Conservation (phyloP, 1,284 basidiomycete species). For the Marasmius oreades region DNA sequence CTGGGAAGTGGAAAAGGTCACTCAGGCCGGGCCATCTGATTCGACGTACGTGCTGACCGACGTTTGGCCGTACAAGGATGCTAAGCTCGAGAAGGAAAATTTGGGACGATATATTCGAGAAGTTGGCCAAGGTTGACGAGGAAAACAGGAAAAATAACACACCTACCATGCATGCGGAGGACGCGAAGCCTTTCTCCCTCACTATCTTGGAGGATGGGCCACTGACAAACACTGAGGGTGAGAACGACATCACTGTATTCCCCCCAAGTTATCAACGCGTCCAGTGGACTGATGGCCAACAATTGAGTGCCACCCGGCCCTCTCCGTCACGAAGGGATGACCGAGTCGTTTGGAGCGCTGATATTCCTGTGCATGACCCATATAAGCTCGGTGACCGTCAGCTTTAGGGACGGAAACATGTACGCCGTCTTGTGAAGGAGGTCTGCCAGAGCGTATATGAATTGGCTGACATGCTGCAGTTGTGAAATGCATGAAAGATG, state of each 20-base stretch:
- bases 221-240: neutral
- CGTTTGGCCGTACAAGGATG: no score
- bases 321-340: neutral
- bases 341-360: neutral
- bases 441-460: no score
- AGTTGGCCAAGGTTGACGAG: neutral
- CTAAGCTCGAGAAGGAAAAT: no score
- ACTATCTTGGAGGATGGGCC: no score
- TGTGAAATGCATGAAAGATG: no score
- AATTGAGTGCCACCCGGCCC: no score
- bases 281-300: neutral
- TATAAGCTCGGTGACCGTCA: neutral
- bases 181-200: neutral
- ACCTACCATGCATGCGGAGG: neutral
- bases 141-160: neutral
- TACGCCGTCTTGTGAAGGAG: no score
- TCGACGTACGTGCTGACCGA: no score
- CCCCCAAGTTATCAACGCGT: neutral
- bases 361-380: neutral
- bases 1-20: no score
- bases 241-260: neutral
- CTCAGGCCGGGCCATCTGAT: no score
- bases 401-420: no score
- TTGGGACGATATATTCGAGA: neutral
- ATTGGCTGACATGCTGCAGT: no score